Conservation (phyloP, 768 basidiomycete genomes). For the Hysterangium stoloniferum region DNA sequence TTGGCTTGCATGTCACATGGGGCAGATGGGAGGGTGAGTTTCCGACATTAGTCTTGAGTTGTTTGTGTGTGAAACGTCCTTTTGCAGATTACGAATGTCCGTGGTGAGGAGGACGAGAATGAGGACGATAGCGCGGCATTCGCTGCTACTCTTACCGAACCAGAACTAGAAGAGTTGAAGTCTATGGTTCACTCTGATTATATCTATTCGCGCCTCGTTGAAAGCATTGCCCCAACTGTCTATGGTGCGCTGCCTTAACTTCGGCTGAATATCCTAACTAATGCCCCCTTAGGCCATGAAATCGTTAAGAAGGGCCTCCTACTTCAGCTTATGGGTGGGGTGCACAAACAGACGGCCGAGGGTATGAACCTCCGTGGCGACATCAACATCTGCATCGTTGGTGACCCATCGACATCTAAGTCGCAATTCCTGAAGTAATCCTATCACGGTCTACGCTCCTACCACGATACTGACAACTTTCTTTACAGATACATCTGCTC, state of each 20-base stretch:
- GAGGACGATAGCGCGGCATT: conserved; percentile 79
- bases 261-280: not conserved
- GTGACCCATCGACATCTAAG: conserved; percentile 96
- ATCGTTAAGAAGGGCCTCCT: conserved; percentile 97
- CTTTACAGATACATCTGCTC: conserved; percentile 84
- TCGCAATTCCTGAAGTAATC: conserved; percentile 96
- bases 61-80: conserved; percentile 1
- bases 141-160: conserved; percentile 81
- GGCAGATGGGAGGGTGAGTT: conserved; percentile 76
- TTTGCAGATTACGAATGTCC: conserved; percentile 67
- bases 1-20: conserved; percentile 96
- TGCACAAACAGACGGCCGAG: conserved; percentile 92
- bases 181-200: conserved; percentile 91
- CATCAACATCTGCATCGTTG: conserved; percentile 96
- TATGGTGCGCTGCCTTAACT: conserved; percentile 42
- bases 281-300: conserved; percentile 60
- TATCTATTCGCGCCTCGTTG: conserved; percentile 89
- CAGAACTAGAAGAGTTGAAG: conserved; percentile 92
- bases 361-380: conserved; percentile 99
- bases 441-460: not conserved
- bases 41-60: not conserved
- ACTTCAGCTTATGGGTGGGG: conserved; percentile 96
- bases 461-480: conserved; percentile 4
- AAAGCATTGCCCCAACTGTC: conserved; percentile 94
- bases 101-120: conserved; percentile 79